Base-by-base conservation (phyloP, 805 yeast genomes). In the Kazachstania taianensis region DNA sequence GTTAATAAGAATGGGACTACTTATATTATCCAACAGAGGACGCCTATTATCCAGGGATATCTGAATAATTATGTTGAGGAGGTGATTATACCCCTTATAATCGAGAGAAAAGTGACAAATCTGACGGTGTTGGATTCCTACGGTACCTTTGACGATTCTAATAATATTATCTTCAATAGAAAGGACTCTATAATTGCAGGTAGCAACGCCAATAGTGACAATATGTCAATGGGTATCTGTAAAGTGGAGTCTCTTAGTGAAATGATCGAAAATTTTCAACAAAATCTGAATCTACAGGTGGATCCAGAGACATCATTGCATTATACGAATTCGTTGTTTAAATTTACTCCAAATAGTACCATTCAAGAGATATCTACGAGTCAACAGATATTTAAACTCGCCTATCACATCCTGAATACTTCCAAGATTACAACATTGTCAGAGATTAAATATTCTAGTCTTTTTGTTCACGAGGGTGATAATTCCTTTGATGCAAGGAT, bases 401-500 rank as follows among this genome's bases (percentile, higher is more conserved):
- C 49, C 6, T 54, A 49, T 36, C 60, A 57, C 43, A 24, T 56
- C 14, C 34, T 55, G 16, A 52, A 49, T 31, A 37, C 45, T 9
- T 32, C 38, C 14, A 35, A 30, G n/a, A 23, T 39, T 10, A 33
- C 28, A 5, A 6, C 26, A 14, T 51, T 35, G 27, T 36, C 48
- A 16, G 48, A 50, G 7, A 52, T 66, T 15, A 55, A 50, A n/a
- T 68, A 70, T 4, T 41, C 72, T n/a, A 71, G 73, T 8, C 64
- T 73, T 13, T 77, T 69, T 52, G 94, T 80, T 1, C 85, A 83
- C 56, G 96, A 87, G 54, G 96, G 97, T 23, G 96, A 87, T 56
- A 89, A 89, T 55, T 70, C 78, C 20, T 51, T 57, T 15, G 95
- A 86, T 54, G 92, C 94, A 9, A 42, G 40, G 22, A 36, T 44